Percentiles rank a stretch among this genome's conserved stretches.
Conservation (phyloP, 148 eudicot species). For the Gaultheria prostrata region DNA sequence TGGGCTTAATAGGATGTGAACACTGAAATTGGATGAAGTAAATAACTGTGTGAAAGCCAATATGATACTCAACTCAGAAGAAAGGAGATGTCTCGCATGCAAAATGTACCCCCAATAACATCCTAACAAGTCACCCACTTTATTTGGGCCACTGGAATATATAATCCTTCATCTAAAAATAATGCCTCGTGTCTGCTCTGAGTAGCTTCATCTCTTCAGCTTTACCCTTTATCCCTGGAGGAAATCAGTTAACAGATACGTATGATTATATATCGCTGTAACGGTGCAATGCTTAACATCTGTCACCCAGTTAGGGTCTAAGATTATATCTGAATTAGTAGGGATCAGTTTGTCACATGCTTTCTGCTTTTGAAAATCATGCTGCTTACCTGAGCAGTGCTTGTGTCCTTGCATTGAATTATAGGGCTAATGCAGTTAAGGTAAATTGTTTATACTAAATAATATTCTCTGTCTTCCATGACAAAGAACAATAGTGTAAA, state of each 20-base stretch:
- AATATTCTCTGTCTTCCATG: not conserved
- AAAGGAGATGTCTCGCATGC: not conserved
- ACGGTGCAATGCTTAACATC: not conserved
- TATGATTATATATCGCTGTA: not conserved
- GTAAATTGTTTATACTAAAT: not conserved
- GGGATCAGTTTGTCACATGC: not conserved
- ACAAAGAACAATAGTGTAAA: not conserved
- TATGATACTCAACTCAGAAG: not conserved
- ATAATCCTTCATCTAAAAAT: not conserved
- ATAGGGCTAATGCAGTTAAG: not conserved
- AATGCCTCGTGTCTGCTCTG: not conserved
- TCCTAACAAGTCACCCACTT: slow-evolving; percentile 1
- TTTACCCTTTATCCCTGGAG: not conserved
- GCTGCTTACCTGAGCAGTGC: slow-evolving; percentile 4
- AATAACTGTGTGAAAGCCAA: not conserved
- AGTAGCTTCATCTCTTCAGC: not conserved
- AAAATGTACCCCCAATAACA: not conserved
- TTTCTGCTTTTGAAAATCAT: slow-evolving; percentile 1
- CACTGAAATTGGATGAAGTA: not conserved
- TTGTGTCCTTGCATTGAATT: slow-evolving; percentile 3
- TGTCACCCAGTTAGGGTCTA: not conserved
- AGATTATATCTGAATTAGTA: not conserved
- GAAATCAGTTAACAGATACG: not conserved
- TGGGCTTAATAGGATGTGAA: not conserved
- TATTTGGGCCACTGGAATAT: not conserved